These are phyloP conservation scores for Kalmanozyma brasiliensis DNA, from an alignment of 1,284 basidiomycete species.

Conservation along the genomic window DNA sequence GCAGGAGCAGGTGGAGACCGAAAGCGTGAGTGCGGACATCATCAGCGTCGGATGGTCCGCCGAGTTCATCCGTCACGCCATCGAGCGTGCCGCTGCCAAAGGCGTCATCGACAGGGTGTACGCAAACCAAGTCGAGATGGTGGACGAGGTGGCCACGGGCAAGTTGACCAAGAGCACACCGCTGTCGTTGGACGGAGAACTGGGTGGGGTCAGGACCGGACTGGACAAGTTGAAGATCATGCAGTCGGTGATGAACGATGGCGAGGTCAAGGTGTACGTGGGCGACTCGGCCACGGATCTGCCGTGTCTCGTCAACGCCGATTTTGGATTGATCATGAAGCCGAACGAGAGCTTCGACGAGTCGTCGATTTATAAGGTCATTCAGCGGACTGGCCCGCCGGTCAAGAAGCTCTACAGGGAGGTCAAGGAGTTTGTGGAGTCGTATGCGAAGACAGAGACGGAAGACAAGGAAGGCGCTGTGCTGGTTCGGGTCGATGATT, in stretches of 20 bases:
- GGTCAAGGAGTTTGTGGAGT: constrained; percentile 8
- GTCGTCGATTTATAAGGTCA: constrained; percentile 11
- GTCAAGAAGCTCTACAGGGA: constrained; percentile 8
- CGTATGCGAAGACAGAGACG: not conserved
- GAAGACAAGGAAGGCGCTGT: not conserved
- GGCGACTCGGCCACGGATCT: constrained; percentile 64
- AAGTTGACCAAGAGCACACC: constrained; percentile 28
- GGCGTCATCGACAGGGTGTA: constrained; percentile 21
- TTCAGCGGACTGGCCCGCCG: constrained; percentile 6
- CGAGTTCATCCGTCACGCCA: constrained; percentile 47
- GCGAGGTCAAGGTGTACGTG: constrained; percentile 44
- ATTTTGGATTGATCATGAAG: constrained; percentile 59
- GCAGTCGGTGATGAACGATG: constrained; percentile 6
- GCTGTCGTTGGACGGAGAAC: constrained; percentile 2
- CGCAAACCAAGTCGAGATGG: constrained; percentile 60
- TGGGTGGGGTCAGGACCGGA: constrained; percentile 50
- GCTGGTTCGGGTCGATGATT: constrained; percentile 32
- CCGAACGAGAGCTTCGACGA: constrained; percentile 5
- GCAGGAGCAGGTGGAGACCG: not conserved
- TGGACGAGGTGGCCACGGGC: constrained; percentile 38
- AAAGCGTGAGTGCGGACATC: constrained; percentile 27
- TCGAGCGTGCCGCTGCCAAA: constrained; percentile 3
- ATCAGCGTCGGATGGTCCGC: constrained; percentile 63
- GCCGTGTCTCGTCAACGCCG: constrained; percentile 51
- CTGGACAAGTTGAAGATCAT: constrained; percentile 51